Evolutionary conservation across 257 asterid species (phyloP), one percentile per base, ranked within the genome.

Genomic region (Vinca minor): DNA sequence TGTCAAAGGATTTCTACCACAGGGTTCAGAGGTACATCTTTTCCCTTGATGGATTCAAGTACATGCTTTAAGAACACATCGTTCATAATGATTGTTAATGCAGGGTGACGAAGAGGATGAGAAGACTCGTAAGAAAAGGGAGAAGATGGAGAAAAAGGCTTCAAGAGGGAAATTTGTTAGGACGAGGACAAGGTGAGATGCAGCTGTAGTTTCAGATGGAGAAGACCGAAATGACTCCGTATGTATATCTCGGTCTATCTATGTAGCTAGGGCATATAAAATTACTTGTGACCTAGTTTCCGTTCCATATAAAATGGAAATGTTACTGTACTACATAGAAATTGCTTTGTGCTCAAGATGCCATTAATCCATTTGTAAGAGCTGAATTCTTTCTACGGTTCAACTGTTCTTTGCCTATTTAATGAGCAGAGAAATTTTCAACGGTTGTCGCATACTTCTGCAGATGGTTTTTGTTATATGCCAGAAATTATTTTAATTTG

Each of bases 81-180:
- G 38, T 26, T 42, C 25, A 39, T 54, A 48, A 20, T 29, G 38
- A 12, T 64, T 23, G 25, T 17, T 26, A 21, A 54, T 56, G 35
- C 53, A 66, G 57, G 52, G 64, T n/a, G 84, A 23, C 1, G 98
- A 87, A 63, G 98, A 89, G 72, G 98, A 89, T 68, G 98, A 92
- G 39, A 92, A 85, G 77, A 79, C 89, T 1, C 79, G 89, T 59
- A 89, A 80, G 71, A 89, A 89, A 84, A 87, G 96, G 75, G 96
- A 92, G 31, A 92, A 92, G 74, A 71, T 92, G 93, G 98, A 92
- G 76, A 92, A 83, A 79, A 89, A 64, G 81, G 98, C 96, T 62
- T 87, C 96, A 45, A 85, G 95, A 73, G 70, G 81, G 76, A 92
- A 89, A 78, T 79, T 89, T 67, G 73, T 89, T 55, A 55, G 17